Evolutionary conservation across 148 eudicot species (phyloP), one percentile per base, ranked within the genome.

Genomic region (Rhododendron griersonianum): DNA sequence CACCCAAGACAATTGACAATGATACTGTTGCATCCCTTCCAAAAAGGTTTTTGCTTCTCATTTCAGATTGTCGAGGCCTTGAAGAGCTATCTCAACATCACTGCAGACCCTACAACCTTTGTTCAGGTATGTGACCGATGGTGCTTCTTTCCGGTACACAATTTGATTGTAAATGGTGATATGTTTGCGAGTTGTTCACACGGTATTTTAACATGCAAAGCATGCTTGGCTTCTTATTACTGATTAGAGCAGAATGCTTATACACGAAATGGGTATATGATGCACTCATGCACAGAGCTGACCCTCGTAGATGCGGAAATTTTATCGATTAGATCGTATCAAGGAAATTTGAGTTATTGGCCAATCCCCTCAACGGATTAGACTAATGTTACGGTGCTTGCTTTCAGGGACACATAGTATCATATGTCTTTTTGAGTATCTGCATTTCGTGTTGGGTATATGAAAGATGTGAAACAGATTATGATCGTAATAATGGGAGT

Each of bases 41-140:
- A 25, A 51, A 19, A 69, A 19, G 10, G 37, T 7, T n/a, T 45
- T 15, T 8, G 59, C 81, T 87, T 50, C 35, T 90, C 15, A 73
- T 87, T 39, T 82, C 91, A 96, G 98, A 65, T 96, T 87, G 87
- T 88, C 35, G 91, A 90, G 74, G 88, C 90, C 86, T 59, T 94
- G 74, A 89, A 88, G 78, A 84, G 87, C 82, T 92, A 87, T 85
- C 86, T 92, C 81, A 85, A 79, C 73, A 86, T 93, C 80, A 87
- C 93, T 8, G 83, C 94, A 1, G n/a, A n/a, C n/a, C n/a, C n/a
- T n/a, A n/a, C n/a, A n/a, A n/a, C n/a, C n/a, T n/a, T n/a, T n/a
- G n/a, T n/a, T n/a, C n/a, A n/a, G n/a, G n/a, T n/a, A n/a, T n/a
- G n/a, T n/a, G n/a, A n/a, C n/a, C n/a, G n/a, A n/a, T n/a, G n/a